Base-by-base conservation (phyloP, 2,329 filamentous ascomycete genomes). In the Exophiala aquamarina region DNA sequence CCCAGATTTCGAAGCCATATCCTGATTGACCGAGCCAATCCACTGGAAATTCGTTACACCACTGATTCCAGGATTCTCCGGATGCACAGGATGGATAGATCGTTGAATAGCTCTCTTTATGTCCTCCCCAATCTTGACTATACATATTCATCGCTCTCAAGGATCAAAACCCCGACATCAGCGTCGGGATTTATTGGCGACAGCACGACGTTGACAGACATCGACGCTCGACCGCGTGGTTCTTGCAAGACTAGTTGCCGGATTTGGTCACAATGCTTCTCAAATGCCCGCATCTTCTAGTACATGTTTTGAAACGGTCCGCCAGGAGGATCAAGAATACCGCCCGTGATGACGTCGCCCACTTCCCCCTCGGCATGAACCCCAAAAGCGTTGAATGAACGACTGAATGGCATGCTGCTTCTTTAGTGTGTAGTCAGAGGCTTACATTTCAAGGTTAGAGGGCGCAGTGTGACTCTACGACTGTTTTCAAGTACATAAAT, bases 331-430 rank as follows among this genome's bases (percentile, higher is more conserved):
- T 77, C 72, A 1, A 71, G 63, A 2, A 76, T 70, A 14, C 73
- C 75, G 13, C 72, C 72, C 9, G 69, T 65, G 36, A 77, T 67
- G 10, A 77, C 75, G 55, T 78, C 74, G 40, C 75, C 70, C 0
- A 75, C 70, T 57, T 71, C 67, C 3, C 62, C 62, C 49, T 60
- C 62, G 23, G 59, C 50, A 41, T 55, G 52, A n/a, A n/a, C n/a
- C n/a, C n/a, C n/a, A n/a, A n/a, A n/a, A n/a, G n/a, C n/a, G n/a
- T n/a, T n/a, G n/a, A n/a, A n/a, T n/a, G n/a, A n/a, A n/a, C n/a
- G n/a, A n/a, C n/a, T n/a, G n/a, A n/a, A n/a, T n/a, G n/a, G n/a
- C n/a, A n/a, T n/a, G n/a, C n/a, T n/a, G n/a, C n/a, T n/a, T n/a
- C n/a, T n/a, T n/a, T n/a, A n/a, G n/a, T n/a, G n/a, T n/a, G n/a